Conservation (phyloP, 345 rosid genomes). For the Corchorus capsularis region DNA sequence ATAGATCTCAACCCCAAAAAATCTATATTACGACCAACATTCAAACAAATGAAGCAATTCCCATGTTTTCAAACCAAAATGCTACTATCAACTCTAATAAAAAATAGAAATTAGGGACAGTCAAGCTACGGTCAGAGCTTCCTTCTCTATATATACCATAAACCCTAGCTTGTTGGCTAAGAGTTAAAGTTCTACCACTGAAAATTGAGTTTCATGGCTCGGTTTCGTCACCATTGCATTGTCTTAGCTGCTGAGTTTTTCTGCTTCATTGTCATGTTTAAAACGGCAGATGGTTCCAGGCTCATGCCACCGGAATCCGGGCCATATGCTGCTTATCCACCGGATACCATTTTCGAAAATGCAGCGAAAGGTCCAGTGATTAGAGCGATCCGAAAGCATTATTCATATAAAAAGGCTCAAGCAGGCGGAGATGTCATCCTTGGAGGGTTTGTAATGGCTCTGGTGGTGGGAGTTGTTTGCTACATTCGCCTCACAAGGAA, state of each 20-base stretch:
- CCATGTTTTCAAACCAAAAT: slow-evolving; percentile 2
- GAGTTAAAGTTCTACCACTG: not conserved
- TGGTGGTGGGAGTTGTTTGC: slow-evolving; percentile 34
- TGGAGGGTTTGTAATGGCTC: slow-evolving; percentile 35
- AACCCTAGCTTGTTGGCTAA: not conserved
- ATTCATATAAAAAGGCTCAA: not conserved
- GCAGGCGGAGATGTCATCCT: slow-evolving; percentile 44
- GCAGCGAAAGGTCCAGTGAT: slow-evolving; percentile 19
- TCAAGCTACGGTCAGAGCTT: not conserved
- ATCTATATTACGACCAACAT: not conserved
- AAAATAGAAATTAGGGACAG: not conserved
- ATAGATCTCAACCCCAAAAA: not conserved
- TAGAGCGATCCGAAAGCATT: slow-evolving; percentile 35
- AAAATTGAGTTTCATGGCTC: slow-evolving; percentile 8
- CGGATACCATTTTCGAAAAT: not conserved
- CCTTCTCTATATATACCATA: not conserved
- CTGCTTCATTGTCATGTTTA: not conserved
- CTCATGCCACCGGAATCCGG: slow-evolving; percentile 9
- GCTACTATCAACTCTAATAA: not conserved
- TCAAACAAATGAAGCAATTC: not conserved
- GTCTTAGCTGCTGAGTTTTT: slow-evolving; percentile 16
- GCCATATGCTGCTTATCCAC: slow-evolving; percentile 29
- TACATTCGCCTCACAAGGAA: slow-evolving; percentile 39
- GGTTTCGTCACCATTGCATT: slow-evolving; percentile 20
- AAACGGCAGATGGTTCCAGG: not conserved